A percentile compares a stretch with the other conserved stretches of the same genome.
phyloP scores from a whole-genome alignment of 805 yeast genomes.

The Cyberlindnera saturnus region DNA sequence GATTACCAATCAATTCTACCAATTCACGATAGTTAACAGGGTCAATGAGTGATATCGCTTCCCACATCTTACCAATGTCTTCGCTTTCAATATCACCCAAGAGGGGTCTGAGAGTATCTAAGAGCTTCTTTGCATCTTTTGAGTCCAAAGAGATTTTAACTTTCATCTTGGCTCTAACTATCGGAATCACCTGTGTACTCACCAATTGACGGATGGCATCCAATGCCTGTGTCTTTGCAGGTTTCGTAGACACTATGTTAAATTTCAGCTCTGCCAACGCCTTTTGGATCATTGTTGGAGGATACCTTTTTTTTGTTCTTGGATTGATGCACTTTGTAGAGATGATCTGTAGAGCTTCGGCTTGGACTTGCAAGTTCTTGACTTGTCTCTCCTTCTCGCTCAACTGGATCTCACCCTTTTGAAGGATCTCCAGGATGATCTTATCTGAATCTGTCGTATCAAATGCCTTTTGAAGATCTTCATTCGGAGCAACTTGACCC shows the following conservation, averaged over 20 bases:
- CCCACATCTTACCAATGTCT: conserved; percentile 41
- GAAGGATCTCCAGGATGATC: conserved; percentile 74
- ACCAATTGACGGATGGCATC: conserved; percentile 82
- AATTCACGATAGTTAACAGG: conserved; percentile 77
- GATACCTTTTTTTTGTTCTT: conserved; percentile 80
- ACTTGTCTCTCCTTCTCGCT: conserved; percentile 89
- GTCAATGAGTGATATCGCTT: conserved; percentile 66
- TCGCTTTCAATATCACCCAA: conserved; percentile 39
- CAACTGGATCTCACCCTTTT: conserved; percentile 90
- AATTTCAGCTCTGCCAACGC: conserved; percentile 73
- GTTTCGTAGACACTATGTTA: conserved; percentile 64
- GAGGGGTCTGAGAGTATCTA: conserved; percentile 36
- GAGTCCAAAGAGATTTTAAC: conserved; percentile 55
- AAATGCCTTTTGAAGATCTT: conserved; percentile 69
- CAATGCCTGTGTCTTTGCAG: conserved; percentile 83
- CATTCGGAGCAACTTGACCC: conserved; percentile 87
- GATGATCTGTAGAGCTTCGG: conserved; percentile 76
- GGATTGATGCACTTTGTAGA: conserved; percentile 93
- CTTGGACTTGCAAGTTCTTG: conserved; percentile 64
- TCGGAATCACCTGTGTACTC: conserved; percentile 79
- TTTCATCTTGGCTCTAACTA: conserved; percentile 92
- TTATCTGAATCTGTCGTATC: conserved; percentile 69
- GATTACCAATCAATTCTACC: conserved; percentile 47
- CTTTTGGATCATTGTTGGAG: conserved; percentile 91
- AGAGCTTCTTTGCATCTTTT: conserved; percentile 42